Conservation (phyloP, 305 asterid species). For the Fraxinus floribunda region DNA sequence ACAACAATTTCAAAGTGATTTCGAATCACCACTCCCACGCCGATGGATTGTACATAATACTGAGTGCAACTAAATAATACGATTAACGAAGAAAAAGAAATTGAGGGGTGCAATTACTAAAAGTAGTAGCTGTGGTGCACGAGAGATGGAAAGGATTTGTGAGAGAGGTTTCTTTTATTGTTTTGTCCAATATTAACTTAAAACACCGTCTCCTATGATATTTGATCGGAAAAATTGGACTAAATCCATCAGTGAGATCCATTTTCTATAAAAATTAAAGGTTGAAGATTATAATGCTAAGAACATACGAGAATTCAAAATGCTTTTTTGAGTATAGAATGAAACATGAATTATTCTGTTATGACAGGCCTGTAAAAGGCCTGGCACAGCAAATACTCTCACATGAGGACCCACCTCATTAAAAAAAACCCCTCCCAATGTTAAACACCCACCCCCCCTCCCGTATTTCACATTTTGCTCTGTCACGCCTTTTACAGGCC, state of each 20-base stretch:
- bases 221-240: background rate
- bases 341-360: background rate
- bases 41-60: background rate
- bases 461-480: no score
- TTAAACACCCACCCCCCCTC: no score
- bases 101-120: background rate
- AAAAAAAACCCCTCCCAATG: no score
- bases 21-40: background rate
- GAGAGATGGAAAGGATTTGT: background rate
- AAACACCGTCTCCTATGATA: background rate
- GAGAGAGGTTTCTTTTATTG: no score
- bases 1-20: background rate
- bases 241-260: background rate
- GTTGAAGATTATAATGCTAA: no score
- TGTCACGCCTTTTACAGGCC: no score
- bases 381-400: no score
- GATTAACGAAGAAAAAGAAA: background rate
- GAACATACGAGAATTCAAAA: background rate
- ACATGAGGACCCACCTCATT: no score
- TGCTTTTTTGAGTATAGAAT: background rate
- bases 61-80: background rate
- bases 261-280: no score
- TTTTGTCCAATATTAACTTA: background rate
- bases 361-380: no score
- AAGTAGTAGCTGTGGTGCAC: no score